Percentiles rank a stretch among this genome's conserved stretches.
phyloP scores from a whole-genome alignment of 108 stramenopile genomes.

The Nitzschia palea region DNA sequence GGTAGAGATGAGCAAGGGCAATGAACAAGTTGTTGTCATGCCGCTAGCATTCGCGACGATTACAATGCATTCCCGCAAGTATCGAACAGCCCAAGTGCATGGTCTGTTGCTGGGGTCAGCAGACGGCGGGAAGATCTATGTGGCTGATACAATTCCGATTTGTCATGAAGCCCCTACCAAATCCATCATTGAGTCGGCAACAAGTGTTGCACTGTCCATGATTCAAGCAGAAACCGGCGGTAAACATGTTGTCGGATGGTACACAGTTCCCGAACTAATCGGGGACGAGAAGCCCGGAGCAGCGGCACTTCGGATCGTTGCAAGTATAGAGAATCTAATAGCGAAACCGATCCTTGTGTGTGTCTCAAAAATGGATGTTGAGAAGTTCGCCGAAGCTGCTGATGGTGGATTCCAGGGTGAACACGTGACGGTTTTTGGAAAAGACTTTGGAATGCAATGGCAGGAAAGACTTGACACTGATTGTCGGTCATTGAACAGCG shows the following conservation, averaged over 20 bases:
- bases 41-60: conserved; percentile 42
- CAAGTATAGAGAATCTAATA: conserved; percentile 25
- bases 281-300: conserved; percentile 34
- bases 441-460: conserved; percentile 56
- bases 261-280: conserved; percentile 47
- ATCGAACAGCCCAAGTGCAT: conserved; percentile 48
- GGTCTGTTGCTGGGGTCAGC: conserved; percentile 58
- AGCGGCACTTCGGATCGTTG: conserved; percentile 46
- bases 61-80: conserved; percentile 51
- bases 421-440: conserved; percentile 41
- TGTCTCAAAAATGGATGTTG: neutral
- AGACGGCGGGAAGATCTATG: neutral
- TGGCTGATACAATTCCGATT: conserved; percentile 58
- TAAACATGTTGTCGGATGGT: conserved; percentile 69
- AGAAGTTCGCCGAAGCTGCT: neutral
- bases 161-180: conserved; percentile 77
- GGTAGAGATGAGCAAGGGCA: too few species aligned
- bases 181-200: conserved; percentile 62
- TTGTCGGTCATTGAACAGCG: conserved; percentile 14
- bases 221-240: neutral
- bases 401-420: neutral
- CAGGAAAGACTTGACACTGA: conserved; percentile 16
- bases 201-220: conserved; percentile 35
- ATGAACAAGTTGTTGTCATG: conserved; percentile 24
- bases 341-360: conserved; percentile 19